Evolutionary conservation across 169 alveolate genomes (phyloP).

Genomic region (Cryptosporidium canis): DNA sequence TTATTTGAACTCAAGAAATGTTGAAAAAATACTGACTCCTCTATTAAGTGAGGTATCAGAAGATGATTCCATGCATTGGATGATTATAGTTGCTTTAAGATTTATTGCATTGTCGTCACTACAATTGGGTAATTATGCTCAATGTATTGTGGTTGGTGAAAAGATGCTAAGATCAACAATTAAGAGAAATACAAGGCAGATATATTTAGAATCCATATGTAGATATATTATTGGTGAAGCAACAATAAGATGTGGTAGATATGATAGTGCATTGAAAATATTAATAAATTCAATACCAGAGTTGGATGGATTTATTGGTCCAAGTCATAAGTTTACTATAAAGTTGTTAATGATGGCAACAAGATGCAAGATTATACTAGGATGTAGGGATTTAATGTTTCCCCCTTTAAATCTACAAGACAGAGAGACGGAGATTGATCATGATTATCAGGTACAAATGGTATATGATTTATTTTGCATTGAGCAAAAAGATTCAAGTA

Average conservation of each 20-base stretch:
- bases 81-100: conserved; percentile 53
- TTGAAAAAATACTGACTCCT: conserved; percentile 42
- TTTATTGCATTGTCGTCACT: conserved; percentile 54
- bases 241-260: conserved; percentile 66
- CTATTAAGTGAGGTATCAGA: conserved; percentile 45
- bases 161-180: conserved; percentile 68
- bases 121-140: conserved; percentile 49
- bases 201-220: conserved; percentile 55
- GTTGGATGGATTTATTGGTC: conserved; percentile 50
- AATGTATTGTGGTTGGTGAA: conserved; percentile 54
- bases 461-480: conserved; percentile 60
- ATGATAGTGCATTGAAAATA: conserved; percentile 50
- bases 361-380: conserved; percentile 51
- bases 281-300: conserved; percentile 57
- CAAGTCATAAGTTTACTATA: conserved; percentile 66
- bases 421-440: conserved; percentile 49
- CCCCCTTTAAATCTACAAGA: conserved; percentile 70
- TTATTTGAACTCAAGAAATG: conserved; percentile 7
- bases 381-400: conserved; percentile 70
- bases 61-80: conserved; percentile 61
- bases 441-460: conserved; percentile 57
- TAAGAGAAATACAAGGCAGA: conserved; percentile 37
- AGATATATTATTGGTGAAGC: conserved; percentile 72
- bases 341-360: conserved; percentile 70
- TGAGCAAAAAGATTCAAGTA: conserved; percentile 15